A percentile compares a stretch with the other conserved stretches of the same genome.
These are phyloP conservation scores for Epipyxis sp. DNA, from an alignment of 108 stramenopile species.

Conservation along the genomic window DNA sequence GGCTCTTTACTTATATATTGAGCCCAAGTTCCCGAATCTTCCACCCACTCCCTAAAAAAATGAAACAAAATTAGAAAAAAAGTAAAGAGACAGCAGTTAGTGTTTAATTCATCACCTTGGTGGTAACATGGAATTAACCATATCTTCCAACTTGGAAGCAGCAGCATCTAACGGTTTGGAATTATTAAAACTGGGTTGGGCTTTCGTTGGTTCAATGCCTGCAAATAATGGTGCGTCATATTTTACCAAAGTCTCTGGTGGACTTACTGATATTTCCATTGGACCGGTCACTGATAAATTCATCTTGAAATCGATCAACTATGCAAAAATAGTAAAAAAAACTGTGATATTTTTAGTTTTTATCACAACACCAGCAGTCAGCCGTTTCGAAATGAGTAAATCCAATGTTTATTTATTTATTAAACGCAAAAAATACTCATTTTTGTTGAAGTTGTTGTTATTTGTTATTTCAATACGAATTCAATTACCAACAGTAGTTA, in stretches of 20 bases:
- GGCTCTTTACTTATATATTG: constrained; percentile 63
- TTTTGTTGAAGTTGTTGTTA: no score
- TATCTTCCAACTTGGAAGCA: constrained; percentile 56
- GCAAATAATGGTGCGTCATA: constrained; percentile 28
- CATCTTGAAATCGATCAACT: background rate
- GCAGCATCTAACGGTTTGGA: background rate
- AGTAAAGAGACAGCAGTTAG: background rate
- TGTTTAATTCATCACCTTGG: constrained; percentile 43
- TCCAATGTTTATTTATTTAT: no score
- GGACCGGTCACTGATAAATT: background rate
- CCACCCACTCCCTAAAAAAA: constrained; percentile 47
- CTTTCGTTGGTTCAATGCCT: constrained; percentile 24
- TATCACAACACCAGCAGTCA: no score
- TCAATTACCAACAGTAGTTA: no score
- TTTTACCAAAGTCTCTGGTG: constrained; percentile 32
- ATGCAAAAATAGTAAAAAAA: no score
- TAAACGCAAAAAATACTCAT: no score
- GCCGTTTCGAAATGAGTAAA: no score
- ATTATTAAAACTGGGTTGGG: background rate
- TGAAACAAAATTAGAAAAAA: background rate
- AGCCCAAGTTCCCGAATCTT: constrained; percentile 61
- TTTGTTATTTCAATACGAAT: no score
- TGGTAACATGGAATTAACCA: constrained; percentile 63
- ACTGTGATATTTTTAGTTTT: no score
- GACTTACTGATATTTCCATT: constrained; percentile 16